Conservation (phyloP, 1,284 basidiomycete species). For the Fomitopsis pinicola region DNA sequence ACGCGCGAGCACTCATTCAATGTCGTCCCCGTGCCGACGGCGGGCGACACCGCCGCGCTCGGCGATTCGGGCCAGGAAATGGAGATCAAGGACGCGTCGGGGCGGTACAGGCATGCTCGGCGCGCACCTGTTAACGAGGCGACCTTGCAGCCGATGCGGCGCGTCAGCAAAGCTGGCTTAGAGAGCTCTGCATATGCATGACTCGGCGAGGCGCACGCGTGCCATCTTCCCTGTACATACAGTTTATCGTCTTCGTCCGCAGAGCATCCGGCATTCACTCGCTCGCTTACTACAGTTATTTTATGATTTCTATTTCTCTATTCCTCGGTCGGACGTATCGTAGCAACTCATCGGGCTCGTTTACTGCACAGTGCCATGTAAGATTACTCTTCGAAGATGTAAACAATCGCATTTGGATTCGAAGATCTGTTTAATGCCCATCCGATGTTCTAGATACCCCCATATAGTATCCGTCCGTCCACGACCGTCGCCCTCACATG, state of each 20-base stretch:
- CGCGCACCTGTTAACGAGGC: slow-evolving; percentile 81
- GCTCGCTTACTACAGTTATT: not conserved
- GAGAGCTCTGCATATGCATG: slow-evolving; percentile 49
- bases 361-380: slow-evolving; percentile 5
- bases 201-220: not conserved
- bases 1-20: slow-evolving; percentile 28
- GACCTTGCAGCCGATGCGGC: slow-evolving; percentile 79
- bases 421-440: not conserved
- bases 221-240: not conserved
- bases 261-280: not conserved
- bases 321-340: not conserved
- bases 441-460: slow-evolving; percentile 28
- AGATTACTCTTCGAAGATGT: slow-evolving; percentile 1
- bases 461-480: slow-evolving; percentile 72
- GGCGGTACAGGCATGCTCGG: slow-evolving; percentile 80
- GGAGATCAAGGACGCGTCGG: slow-evolving; percentile 80
- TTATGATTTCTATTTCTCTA: not conserved
- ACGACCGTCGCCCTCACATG: slow-evolving; percentile 61
- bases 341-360: not conserved
- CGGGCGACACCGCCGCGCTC: slow-evolving; percentile 32
- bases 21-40: slow-evolving; percentile 19
- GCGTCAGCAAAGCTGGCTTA: slow-evolving; percentile 87
- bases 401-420: not conserved
- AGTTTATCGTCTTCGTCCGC: not conserved
- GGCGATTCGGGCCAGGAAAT: slow-evolving; percentile 71